Evolutionary conservation across 352 stramenopile genomes (phyloP), one percentile per base, ranked within the genome.

Genomic region (Globisporangium nunn): DNA sequence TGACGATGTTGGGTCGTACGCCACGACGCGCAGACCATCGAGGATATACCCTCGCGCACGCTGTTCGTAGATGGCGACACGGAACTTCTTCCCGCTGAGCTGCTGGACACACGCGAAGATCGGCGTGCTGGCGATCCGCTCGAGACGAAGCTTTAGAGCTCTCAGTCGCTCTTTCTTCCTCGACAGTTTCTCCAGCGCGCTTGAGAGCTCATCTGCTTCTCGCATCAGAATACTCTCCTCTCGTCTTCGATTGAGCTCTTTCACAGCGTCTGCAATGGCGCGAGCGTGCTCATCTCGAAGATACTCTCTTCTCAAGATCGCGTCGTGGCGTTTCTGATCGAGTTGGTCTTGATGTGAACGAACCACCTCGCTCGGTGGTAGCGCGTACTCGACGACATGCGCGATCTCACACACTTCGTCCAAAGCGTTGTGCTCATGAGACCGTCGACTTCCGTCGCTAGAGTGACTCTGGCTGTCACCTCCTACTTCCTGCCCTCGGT

Each of bases 141-240:
- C 58, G 23, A 66, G 39, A 3, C 52, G 62, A 10, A 56, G 53
- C 28, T 74, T 70, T 4, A 57, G 54, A 1, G 58, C 14, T 53
- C 33, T 41, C n/a, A 75, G 15, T 7, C 46, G 41, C 28, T 35
- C 30, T 33, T 50, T 71, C 35, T 31, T 50, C 17, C 52, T 58
- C n/a, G 41, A 14, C 33, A 64, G 63, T 2, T 12, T 50, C 53
- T 86, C 74, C 1, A 71, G 15, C 8, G 56, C 28, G 23, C 45
- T 60, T 12, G 73, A 60, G 5, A 64, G 58, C 4, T 40, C 44
- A 43, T 85, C 78, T 64, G 85, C 78, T 18, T 54, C 47, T 49
- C 74, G 83, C 78, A 88, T 86, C 1, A 58, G 52, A 8, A 70
- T 63, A 51, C 64, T 76, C 63, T 85, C 78, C n/a, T 59, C 55